These are phyloP conservation scores for Sclerotinia nivalis DNA, from an alignment of 2,329 filamentous ascomycete species.

Conservation along the genomic window DNA sequence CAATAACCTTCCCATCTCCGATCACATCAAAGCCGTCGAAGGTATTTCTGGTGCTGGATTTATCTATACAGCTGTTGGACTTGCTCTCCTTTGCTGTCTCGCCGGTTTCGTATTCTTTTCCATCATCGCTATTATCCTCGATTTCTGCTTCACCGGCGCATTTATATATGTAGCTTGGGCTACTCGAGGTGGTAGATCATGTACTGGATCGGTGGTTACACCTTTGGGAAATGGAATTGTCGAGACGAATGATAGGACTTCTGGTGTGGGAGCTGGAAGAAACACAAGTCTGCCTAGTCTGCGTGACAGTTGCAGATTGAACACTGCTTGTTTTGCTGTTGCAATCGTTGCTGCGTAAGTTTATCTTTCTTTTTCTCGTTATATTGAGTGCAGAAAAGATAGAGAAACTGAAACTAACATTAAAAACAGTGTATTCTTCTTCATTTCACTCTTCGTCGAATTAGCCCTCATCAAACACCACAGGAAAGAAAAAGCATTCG, in stretches of 20 bases:
- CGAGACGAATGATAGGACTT: constrained; percentile 47
- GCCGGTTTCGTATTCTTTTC: constrained; percentile 74
- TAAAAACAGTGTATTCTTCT: constrained; percentile 66
- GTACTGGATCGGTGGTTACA: constrained; percentile 64
- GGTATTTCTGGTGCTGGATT: constrained; percentile 75
- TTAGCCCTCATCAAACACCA: constrained; percentile 68
- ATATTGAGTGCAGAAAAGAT: neutral
- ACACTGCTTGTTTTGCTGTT: constrained; percentile 76
- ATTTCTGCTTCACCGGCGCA: constrained; percentile 71
- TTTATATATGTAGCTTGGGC: constrained; percentile 82
- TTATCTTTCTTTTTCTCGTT: neutral
- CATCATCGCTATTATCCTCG: constrained; percentile 70
- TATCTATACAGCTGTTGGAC: constrained; percentile 72
- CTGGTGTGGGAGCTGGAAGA: constrained; percentile 50
- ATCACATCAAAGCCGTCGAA: constrained; percentile 70
- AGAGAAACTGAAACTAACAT: constrained; percentile 15
- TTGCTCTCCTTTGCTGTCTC: constrained; percentile 75
- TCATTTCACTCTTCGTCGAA: constrained; percentile 70
- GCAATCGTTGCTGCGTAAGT: constrained; percentile 74
- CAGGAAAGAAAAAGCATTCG: constrained; percentile 72
- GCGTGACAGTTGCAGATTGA: constrained; percentile 69
- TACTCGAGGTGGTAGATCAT: constrained; percentile 69
- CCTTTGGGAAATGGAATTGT: constrained; percentile 67
- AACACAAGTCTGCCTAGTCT: constrained; percentile 46
- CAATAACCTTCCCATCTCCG: constrained; percentile 62